Evolutionary conservation across 768 basidiomycete species (phyloP), one percentile per base, ranked within the genome.

Genomic region (Antrodiella citrinella): DNA sequence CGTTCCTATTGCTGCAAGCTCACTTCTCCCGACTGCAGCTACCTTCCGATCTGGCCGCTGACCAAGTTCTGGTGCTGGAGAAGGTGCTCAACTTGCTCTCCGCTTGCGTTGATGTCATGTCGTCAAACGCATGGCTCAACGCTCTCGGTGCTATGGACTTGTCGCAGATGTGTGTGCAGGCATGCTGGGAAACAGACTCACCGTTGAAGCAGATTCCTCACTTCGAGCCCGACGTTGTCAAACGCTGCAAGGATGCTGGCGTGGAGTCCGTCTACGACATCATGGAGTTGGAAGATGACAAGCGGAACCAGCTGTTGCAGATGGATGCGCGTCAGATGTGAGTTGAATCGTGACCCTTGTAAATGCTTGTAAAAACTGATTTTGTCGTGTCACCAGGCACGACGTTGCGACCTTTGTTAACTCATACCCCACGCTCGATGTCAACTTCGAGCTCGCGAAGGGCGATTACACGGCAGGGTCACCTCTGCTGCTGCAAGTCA

Each of bases 151-250:
- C 94, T 0, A 98, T 98, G 96, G 95, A 99, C 67, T 68, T 98
- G 44, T 90, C 90, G 7, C 96, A 98, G 67, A 98, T 98, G 95
- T 94, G 91, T 66, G 91, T 97, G 3, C 96, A 98, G 65, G 92
- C 88, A 0, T 83, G 95, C 68, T 98, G 96, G 96, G 95, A 99
- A 63, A 86, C 83, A 9, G 96, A 99, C 66, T 92, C 90, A 30
- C 93, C 94, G 0, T 68, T 98, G 57, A 92, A 89, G 62, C 95
- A 99, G 65, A 86, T 99, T 40, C 96, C 96, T 9, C 93, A 96
- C 67, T 99, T 98, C 67, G 91, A 95, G 57, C 68, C 82, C 4
- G 91, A 95, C 85, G 82, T 87, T 40, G 72, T 98, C 62, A 78
- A 82, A 60, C 81, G 93, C 9, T 97, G 93, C 72, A 87, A 87